A percentile compares a stretch with the other conserved stretches of the same genome.
These are phyloP conservation scores for Wolfiporia cocos DNA, from an alignment of 1,284 basidiomycete genomes.

Conservation along the genomic window DNA sequence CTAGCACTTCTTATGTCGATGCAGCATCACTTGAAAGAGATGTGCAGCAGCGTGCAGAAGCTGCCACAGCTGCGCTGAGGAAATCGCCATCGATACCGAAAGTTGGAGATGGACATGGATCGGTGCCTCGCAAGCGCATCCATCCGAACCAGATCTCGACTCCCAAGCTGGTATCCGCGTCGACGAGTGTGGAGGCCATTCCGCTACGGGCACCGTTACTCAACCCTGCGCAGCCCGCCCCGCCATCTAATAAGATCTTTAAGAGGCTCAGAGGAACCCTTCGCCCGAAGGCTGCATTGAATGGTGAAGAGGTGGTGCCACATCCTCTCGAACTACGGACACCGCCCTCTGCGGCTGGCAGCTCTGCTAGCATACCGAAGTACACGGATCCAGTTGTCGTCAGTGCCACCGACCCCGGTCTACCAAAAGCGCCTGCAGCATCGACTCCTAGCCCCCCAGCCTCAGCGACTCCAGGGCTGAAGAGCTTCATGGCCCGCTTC, in stretches of 20 bases:
- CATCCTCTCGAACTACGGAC: constrained; percentile 33
- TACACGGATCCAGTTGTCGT: constrained; percentile 26
- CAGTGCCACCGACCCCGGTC: constrained; percentile 45
- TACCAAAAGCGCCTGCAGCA: constrained; percentile 41
- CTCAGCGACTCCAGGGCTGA: constrained; percentile 64
- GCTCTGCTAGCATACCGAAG: constrained; percentile 13
- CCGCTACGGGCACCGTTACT: constrained; percentile 45
- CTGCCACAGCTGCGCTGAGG: constrained; percentile 62
- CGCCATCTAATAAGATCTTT: constrained; percentile 34
- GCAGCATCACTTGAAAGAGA: constrained; percentile 41
- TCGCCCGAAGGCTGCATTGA: constrained; percentile 47
- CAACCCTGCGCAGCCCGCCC: constrained; percentile 13
- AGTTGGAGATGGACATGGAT: constrained; percentile 29
- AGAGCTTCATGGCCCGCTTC: constrained; percentile 76
- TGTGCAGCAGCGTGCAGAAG: constrained; percentile 64
- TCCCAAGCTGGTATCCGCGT: constrained; percentile 65
- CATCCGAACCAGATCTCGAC: constrained; percentile 68
- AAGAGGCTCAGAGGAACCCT: constrained; percentile 66
- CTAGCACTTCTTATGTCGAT: no score
- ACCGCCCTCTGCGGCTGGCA: constrained; percentile 17
- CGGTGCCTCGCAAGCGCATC: constrained; percentile 52
- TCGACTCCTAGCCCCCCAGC: constrained; percentile 49
- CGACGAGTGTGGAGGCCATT: constrained; percentile 71
- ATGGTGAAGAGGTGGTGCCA: constrained; percentile 47
- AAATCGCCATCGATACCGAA: constrained; percentile 50